Evolutionary conservation across 75 land plant genomes (phyloP), one percentile per base, ranked within the genome.

Genomic region (Gnetum montanum): DNA sequence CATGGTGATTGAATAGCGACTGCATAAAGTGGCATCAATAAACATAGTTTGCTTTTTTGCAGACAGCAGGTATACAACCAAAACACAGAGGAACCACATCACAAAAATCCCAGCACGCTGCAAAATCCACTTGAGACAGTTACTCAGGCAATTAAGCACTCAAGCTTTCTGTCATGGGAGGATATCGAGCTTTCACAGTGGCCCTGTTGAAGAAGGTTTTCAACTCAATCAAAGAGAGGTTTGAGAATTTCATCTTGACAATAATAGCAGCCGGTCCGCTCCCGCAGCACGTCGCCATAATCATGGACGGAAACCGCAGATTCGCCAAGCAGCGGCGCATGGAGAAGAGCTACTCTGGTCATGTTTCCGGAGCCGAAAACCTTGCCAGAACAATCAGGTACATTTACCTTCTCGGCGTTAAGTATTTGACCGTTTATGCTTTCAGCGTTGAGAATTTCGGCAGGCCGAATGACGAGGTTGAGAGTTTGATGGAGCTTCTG

Each of bases 281-380:
- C 28, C 79, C 78, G 0, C 34, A 49, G 3, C 77, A 76, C 31
- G 58, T 76, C n/a, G 79, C 77, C 3, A 61, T 76, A 43, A 76
- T 76, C 61, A 76, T 76, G 79, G 79, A 76, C 34, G 79, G 79
- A 0, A 76, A 76, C 33, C 57, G 77, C 3, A 54, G 79, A 44
- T 72, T 34, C 38, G 77, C 77, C 18, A 57, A 45, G 8, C 37
- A 34, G 3, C 13, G 50, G 8, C 34, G 37, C 1, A 31, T 63
- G 38, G 43, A 40, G 43, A 56, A 67, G 31, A 35, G 50, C 23
- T 30, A 38, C 12, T 31, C 19, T 4, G 79, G 77, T 38, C 79
- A 76, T 28, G 31, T 34, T 7, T 56, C 27, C n/a, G 79, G 79
- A 1, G 72, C 61, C 31, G 25, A 33, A 4, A 34, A 46, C 27